phyloP scores from a whole-genome alignment of 2,329 filamentous ascomycete genomes.

The Orbilia oligospora region DNA sequence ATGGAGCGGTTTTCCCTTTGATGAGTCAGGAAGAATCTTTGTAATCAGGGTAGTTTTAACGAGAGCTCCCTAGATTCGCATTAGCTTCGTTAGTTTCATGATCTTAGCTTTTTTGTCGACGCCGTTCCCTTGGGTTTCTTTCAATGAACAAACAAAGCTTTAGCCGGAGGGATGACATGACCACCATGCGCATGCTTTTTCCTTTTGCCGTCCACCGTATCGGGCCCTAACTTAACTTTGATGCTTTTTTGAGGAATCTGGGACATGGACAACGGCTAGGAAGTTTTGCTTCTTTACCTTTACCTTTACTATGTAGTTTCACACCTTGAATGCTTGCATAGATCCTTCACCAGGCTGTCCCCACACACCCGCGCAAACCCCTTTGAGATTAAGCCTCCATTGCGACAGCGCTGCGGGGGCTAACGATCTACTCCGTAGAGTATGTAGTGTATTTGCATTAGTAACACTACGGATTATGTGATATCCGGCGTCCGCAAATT shows the following conservation, averaged over 20 bases:
- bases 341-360: conserved; percentile 51
- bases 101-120: conserved; percentile 28
- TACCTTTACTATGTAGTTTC: too few relatives aligned
- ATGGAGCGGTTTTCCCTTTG: conserved; percentile 12
- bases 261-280: conserved; percentile 4
- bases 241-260: conserved; percentile 44
- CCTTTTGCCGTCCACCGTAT: conserved; percentile 51
- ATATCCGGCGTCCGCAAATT: conserved; percentile 29
- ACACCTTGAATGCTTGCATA: conserved; percentile 19
- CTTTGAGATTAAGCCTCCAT: conserved; percentile 32
- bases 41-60: conserved; percentile 40
- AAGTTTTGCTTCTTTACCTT: conserved; percentile 39
- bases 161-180: conserved; percentile 49
- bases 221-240: conserved; percentile 32
- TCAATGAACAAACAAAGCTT: conserved; percentile 24
- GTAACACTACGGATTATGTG: conserved; percentile 52
- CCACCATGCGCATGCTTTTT: conserved; percentile 34
- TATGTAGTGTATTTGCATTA: conserved; percentile 39
- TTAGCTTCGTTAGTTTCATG: conserved; percentile 34
- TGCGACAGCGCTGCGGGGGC: conserved; percentile 44
- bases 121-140: conserved; percentile 28
- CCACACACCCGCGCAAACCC: conserved; percentile 34
- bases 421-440: conserved; percentile 18
- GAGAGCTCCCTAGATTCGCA: conserved; percentile 52
- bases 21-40: conserved; percentile 58